A percentile compares a stretch with the other conserved stretches of the same genome.
These are phyloP conservation scores for Nothophytophthora sp. DNA, from an alignment of 352 stramenopile species.

Conservation along the genomic window DNA sequence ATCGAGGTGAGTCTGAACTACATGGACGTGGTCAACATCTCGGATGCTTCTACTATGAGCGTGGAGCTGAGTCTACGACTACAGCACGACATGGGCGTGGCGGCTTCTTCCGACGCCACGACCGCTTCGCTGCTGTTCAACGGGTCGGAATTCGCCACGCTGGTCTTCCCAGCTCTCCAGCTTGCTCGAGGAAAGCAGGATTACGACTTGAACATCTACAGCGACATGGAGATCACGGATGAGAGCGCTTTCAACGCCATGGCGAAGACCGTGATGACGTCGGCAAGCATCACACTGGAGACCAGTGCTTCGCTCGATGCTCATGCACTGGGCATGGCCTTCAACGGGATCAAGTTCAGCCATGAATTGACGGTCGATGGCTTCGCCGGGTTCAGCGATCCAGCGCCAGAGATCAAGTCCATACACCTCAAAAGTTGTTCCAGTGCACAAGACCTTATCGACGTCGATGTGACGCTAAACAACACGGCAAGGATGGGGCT, in stretches of 20 bases:
- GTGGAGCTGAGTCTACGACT: slow-evolving; percentile 54
- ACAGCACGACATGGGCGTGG: slow-evolving; percentile 37
- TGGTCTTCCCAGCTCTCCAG: slow-evolving; percentile 46
- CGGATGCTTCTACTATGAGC: slow-evolving; percentile 36
- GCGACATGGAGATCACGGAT: slow-evolving; percentile 39
- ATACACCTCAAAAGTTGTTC: slow-evolving; percentile 46
- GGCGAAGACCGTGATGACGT: slow-evolving; percentile 32
- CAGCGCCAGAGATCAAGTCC: slow-evolving; percentile 44
- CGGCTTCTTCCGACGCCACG: slow-evolving; percentile 42
- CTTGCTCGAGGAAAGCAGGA: slow-evolving; percentile 36
- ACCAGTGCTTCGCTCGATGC: slow-evolving; percentile 33
- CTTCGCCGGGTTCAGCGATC: slow-evolving; percentile 49
- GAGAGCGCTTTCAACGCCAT: slow-evolving; percentile 45
- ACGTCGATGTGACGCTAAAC: slow-evolving; percentile 55
- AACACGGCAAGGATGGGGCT: slow-evolving; percentile 52
- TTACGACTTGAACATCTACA: slow-evolving; percentile 51
- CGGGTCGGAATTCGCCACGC: slow-evolving; percentile 37
- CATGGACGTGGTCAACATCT: slow-evolving; percentile 53
- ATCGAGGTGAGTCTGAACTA: slow-evolving; percentile 61
- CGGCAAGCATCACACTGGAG: slow-evolving; percentile 37
- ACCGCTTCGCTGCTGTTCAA: slow-evolving; percentile 41
- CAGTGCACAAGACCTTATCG: slow-evolving; percentile 30
- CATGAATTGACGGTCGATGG: slow-evolving; percentile 45
- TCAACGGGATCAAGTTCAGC: slow-evolving; percentile 48
- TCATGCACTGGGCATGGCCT: slow-evolving; percentile 42